Conservation (phyloP, 306 rosid species). For the Dryas octopetala region DNA sequence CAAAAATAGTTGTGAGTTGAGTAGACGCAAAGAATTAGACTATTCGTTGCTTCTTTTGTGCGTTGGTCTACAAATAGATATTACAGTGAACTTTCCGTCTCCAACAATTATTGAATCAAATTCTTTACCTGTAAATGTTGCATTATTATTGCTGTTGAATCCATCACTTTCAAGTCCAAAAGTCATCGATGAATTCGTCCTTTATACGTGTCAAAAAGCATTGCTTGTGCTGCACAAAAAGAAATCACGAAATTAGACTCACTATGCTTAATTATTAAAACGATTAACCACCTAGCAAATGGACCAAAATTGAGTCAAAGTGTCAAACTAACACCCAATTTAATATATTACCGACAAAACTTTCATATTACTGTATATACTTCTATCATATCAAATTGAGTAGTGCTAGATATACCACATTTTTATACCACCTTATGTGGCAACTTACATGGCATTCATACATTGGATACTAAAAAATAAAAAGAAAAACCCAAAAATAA, state of each 20-base stretch:
- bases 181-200: not conserved
- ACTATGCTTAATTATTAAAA: not conserved
- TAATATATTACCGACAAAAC: too few relatives aligned
- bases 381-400: too few relatives aligned
- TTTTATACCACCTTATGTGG: too few relatives aligned
- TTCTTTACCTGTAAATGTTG: not conserved
- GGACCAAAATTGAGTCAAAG: not conserved
- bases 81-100: slow-evolving; percentile 22
- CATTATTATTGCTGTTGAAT: not conserved
- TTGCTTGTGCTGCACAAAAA: slow-evolving; percentile 11
- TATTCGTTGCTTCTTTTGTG: slow-evolving; percentile 6
- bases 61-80: not conserved
- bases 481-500: too few relatives aligned
- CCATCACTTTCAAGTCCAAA: not conserved
- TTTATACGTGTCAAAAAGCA: slow-evolving; percentile 2
- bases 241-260: not conserved
- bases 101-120: slow-evolving; percentile 20
- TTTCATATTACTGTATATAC: too few relatives aligned
- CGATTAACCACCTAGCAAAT: slow-evolving; percentile 6
- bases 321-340: not conserved
- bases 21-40: not conserved
- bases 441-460: too few relatives aligned
- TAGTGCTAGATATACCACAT: too few relatives aligned
- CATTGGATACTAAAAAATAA: too few relatives aligned
- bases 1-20: not conserved